These are phyloP conservation scores for Piper betle DNA, from an alignment of 164 flowering plant species.

Conservation along the genomic window DNA sequence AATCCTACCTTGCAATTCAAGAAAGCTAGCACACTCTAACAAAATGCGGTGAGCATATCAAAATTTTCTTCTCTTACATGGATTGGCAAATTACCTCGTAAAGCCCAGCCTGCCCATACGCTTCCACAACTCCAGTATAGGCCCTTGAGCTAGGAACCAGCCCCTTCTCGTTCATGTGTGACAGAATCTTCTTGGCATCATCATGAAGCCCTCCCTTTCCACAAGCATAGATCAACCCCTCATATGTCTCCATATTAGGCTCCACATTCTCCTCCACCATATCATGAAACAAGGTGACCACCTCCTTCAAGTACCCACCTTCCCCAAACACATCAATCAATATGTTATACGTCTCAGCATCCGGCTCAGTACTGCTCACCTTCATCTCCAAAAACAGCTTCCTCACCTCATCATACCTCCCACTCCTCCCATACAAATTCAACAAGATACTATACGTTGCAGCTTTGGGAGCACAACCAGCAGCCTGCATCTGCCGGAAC, in stretches of 20 bases:
- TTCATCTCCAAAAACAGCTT: constrained; percentile 94
- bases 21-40: neutral
- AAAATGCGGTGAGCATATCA: neutral
- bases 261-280: constrained; percentile 93
- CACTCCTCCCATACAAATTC: constrained; percentile 68
- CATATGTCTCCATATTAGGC: constrained; percentile 92
- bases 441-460: constrained; percentile 70
- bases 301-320: constrained; percentile 96
- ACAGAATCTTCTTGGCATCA: constrained; percentile 60
- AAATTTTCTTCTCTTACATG: neutral
- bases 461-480: constrained; percentile 76
- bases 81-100: constrained; percentile 30
- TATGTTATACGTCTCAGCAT: constrained; percentile 75
- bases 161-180: constrained; percentile 57
- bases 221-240: constrained; percentile 78
- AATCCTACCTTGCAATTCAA: neutral
- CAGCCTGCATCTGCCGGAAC: constrained; percentile 81
- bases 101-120: constrained; percentile 82
- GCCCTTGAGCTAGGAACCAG: constrained; percentile 77
- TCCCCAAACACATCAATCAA: constrained; percentile 80
- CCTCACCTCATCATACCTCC: constrained; percentile 77
- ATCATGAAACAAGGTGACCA: constrained; percentile 88
- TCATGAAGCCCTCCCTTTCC: constrained; percentile 94
- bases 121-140: constrained; percentile 76
- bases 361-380: constrained; percentile 79